Conservation (phyloP, 371 early-diverging fungal species). For the Rhizomucor pusillus region DNA sequence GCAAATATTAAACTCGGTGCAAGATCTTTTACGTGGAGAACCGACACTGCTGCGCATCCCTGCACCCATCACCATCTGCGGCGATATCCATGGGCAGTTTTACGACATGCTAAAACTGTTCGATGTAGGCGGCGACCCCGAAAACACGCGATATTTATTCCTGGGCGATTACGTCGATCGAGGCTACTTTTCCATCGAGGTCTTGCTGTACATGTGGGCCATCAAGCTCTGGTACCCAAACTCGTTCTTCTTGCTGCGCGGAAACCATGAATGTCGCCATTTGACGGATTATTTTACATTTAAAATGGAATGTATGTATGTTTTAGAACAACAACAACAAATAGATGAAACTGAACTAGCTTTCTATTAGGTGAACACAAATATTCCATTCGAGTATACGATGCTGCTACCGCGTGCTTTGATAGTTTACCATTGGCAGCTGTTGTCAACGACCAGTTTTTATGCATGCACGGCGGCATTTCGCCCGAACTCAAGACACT, state of each 20-base stretch:
- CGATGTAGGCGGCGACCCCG: constrained; percentile 95
- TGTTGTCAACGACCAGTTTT: constrained; percentile 95
- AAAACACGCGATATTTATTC: constrained; percentile 85
- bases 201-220: constrained; percentile 84
- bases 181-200: constrained; percentile 92
- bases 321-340: neutral
- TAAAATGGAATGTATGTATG: constrained; percentile 82
- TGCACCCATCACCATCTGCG: constrained; percentile 95
- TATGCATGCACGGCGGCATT: constrained; percentile 99
- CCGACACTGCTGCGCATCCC: constrained; percentile 84
- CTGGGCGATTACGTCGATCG: constrained; percentile 99
- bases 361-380: constrained; percentile 80
- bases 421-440: constrained; percentile 95
- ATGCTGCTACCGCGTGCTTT: constrained; percentile 90
- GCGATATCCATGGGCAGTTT: constrained; percentile 99
- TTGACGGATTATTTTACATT: constrained; percentile 98
- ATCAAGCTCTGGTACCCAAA: constrained; percentile 94
- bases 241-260: constrained; percentile 90
- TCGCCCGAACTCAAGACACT: constrained; percentile 91
- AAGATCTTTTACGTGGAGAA: constrained; percentile 75
- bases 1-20: constrained; percentile 72
- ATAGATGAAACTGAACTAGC: constrained; percentile 11
- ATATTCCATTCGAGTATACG: constrained; percentile 93
- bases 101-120: constrained; percentile 98
- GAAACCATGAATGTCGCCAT: constrained; percentile 98